phyloP scores from a whole-genome alignment of 2,329 filamentous ascomycete genomes.

The Massarina eburnea region DNA sequence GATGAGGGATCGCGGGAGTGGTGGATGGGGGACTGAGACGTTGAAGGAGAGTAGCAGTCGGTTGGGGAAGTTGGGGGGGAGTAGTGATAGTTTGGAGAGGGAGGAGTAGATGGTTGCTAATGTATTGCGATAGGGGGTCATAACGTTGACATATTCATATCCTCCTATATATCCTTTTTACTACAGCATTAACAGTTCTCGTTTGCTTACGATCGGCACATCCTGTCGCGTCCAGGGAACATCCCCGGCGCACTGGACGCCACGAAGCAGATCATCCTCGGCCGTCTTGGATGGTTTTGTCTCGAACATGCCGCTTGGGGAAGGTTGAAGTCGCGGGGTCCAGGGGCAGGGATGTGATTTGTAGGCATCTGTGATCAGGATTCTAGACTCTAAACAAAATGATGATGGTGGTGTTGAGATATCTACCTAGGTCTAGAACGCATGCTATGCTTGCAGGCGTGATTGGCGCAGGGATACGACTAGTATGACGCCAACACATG shows the following conservation, averaged over 20 bases:
- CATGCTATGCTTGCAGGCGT: too few species aligned
- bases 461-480: too few species aligned
- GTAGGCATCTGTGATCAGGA: too few species aligned
- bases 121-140: background rate
- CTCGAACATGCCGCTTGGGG: slow-evolving; percentile 18
- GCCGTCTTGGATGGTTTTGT: slow-evolving; percentile 20
- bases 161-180: background rate
- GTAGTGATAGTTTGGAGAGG: slow-evolving; percentile 24
- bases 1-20: slow-evolving; percentile 25
- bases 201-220: background rate
- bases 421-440: too few species aligned
- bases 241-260: slow-evolving; percentile 5
- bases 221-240: background rate
- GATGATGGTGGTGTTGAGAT: too few species aligned
- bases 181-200: too few species aligned
- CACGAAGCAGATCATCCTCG: slow-evolving; percentile 29
- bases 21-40: slow-evolving; percentile 33
- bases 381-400: too few species aligned
- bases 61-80: slow-evolving; percentile 22
- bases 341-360: slow-evolving; percentile 4
- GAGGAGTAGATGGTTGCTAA: slow-evolving; percentile 17
- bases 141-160: background rate
- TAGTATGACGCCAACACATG: too few species aligned
- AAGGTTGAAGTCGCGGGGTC: slow-evolving; percentile 17
- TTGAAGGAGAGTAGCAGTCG: slow-evolving; percentile 28